Conservation (phyloP, 129 eudicot genomes). For the Smallanthus sonchifolius region DNA sequence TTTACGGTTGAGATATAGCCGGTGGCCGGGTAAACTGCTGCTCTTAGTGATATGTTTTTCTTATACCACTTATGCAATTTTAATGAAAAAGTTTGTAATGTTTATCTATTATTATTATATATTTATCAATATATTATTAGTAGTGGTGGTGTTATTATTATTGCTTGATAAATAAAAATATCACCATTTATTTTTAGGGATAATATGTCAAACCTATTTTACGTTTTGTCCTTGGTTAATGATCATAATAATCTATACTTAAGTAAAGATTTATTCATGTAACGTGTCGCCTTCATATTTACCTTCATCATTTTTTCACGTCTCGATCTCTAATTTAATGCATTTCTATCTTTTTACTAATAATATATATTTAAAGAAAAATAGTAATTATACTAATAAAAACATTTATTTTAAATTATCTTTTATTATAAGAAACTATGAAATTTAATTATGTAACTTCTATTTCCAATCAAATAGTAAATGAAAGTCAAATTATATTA, state of each 20-base stretch:
- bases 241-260: not conserved
- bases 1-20: slow-evolving; percentile 24
- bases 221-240: not conserved
- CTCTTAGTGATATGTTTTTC: slow-evolving; percentile 5
- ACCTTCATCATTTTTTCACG: too few species aligned
- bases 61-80: not conserved
- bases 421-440: too few species aligned
- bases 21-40: slow-evolving; percentile 20
- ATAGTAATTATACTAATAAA: too few species aligned
- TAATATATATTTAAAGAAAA: too few species aligned
- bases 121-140: not conserved
- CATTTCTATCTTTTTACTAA: too few species aligned
- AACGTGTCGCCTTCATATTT: too few species aligned
- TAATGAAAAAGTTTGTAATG: slow-evolving; percentile 4
- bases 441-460: too few species aligned
- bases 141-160: not conserved
- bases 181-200: not conserved
- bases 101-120: not conserved
- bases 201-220: not conserved
- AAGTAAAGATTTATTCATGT: too few species aligned
- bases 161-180: not conserved
- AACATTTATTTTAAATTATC: too few species aligned
- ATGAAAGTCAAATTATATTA: too few species aligned
- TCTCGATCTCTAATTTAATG: too few species aligned
- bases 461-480: too few species aligned